Percentiles rank a stretch among this genome's conserved stretches.
phyloP scores from a whole-genome alignment of 163 green algal species.

The Coccomyxa subellipsoidea region DNA sequence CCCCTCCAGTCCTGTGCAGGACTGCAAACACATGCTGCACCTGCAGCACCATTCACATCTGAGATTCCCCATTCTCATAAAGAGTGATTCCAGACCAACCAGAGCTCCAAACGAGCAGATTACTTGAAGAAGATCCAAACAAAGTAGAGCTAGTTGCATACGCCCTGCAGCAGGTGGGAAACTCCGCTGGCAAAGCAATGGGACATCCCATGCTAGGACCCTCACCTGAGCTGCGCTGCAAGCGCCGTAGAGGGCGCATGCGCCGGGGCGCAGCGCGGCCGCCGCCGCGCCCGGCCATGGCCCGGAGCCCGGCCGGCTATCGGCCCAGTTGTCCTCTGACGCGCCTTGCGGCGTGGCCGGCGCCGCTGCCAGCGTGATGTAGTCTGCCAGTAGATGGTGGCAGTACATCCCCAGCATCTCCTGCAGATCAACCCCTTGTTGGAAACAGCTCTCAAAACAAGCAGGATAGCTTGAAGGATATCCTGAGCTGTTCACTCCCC shows the following conservation, averaged over 20 bases:
- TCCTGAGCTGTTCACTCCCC: too few relatives aligned
- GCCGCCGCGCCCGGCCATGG: slow-evolving; percentile 14
- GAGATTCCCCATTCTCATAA: not conserved
- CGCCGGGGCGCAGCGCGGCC: slow-evolving; percentile 32
- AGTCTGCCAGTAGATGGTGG: slow-evolving; percentile 43
- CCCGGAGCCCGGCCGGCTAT: slow-evolving; percentile 1
- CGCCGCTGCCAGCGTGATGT: slow-evolving; percentile 34
- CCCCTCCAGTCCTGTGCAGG: slow-evolving; percentile 12
- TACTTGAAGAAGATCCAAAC: too few relatives aligned
- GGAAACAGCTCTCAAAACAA: too few relatives aligned
- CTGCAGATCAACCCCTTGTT: too few relatives aligned
- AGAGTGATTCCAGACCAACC: not conserved
- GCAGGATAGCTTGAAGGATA: too few relatives aligned
- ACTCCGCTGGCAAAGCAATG: not conserved
- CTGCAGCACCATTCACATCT: slow-evolving; percentile 11
- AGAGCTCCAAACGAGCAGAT: too few relatives aligned
- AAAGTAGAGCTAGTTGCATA: too few relatives aligned
- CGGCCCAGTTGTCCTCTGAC: not conserved
- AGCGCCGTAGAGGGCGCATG: slow-evolving; percentile 45
- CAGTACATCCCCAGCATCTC: slow-evolving; percentile 35
- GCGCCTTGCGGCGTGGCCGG: slow-evolving; percentile 12
- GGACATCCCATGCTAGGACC: not conserved
- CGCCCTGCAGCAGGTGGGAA: not conserved
- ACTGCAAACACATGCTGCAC: slow-evolving; percentile 42
- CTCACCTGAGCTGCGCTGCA: slow-evolving; percentile 36